Conservation (phyloP, 495 filamentous ascomycete species). For the Annulohypoxylon maeteangense region DNA sequence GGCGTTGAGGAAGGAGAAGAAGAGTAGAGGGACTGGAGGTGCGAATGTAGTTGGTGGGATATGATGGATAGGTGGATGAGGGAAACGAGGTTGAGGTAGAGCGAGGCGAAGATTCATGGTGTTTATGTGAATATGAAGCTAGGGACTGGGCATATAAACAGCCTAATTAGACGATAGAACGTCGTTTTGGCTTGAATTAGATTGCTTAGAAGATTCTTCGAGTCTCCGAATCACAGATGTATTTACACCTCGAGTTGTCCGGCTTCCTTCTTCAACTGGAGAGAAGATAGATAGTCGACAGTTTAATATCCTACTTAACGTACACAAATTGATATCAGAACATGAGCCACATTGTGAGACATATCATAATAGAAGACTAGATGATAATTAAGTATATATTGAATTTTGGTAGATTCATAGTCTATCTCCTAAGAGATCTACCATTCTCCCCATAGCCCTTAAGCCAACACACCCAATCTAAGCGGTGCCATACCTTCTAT, state of each 20-base stretch:
- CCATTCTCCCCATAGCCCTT: background rate
- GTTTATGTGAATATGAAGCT: background rate
- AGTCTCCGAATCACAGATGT: background rate
- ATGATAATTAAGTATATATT: background rate
- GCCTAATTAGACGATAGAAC: background rate
- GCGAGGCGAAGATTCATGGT: background rate
- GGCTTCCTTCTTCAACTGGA: too few relatives aligned
- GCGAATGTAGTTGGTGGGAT: constrained; percentile 21
- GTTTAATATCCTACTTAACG: too few relatives aligned
- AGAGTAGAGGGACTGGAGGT: constrained; percentile 10
- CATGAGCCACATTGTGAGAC: background rate
- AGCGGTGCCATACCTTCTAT: background rate
- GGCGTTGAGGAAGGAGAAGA: constrained; percentile 57
- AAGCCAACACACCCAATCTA: background rate
- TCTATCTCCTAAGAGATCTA: too few relatives aligned
- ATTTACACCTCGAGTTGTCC: too few relatives aligned
- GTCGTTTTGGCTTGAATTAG: background rate
- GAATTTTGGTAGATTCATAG: background rate
- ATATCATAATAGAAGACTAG: too few relatives aligned
- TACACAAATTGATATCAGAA: background rate
- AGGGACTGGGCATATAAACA: background rate
- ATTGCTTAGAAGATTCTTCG: background rate
- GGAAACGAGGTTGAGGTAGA: background rate
- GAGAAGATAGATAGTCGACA: too few relatives aligned
- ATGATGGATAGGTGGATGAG: constrained; percentile 5